These are phyloP conservation scores for Quercus suber DNA, from an alignment of 306 rosid genomes.

Conservation along the genomic window DNA sequence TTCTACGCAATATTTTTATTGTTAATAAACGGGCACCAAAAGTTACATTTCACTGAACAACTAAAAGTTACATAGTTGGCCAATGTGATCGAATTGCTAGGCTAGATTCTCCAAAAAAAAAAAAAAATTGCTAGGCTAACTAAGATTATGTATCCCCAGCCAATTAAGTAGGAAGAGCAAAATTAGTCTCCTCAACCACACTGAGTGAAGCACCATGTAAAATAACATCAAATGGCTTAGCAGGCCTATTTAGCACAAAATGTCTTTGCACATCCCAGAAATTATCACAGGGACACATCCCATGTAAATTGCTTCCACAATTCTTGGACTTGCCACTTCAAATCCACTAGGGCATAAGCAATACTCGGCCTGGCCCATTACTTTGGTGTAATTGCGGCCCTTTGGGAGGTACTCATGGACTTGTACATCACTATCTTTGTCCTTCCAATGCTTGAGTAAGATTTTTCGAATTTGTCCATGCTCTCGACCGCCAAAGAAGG, in stretches of 20 bases:
- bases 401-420: conserved; percentile 61
- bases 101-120: too few species aligned
- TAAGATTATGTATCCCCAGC: neutral
- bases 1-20: too few species aligned
- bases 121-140: neutral
- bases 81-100: too few species aligned
- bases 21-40: too few species aligned
- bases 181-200: conserved; percentile 66
- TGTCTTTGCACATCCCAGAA: conserved; percentile 45
- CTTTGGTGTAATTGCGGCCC: conserved; percentile 45
- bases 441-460: conserved; percentile 59
- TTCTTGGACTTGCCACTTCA: conserved; percentile 84
- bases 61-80: too few species aligned
- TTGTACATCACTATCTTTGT: conserved; percentile 48
- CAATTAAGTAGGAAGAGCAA: conserved; percentile 18
- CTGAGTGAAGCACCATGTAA: conserved; percentile 75
- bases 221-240: conserved; percentile 65
- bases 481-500: conserved; percentile 66
- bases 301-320: conserved; percentile 62
- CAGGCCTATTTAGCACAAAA: conserved; percentile 60
- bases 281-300: conserved; percentile 76
- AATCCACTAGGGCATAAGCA: conserved; percentile 83
- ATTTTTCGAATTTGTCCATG: conserved; percentile 56
- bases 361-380: conserved; percentile 59
- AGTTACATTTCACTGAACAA: too few species aligned